Evolutionary conservation across 768 basidiomycete genomes (phyloP).

Genomic region (Cyclocybe cylindracea): DNA sequence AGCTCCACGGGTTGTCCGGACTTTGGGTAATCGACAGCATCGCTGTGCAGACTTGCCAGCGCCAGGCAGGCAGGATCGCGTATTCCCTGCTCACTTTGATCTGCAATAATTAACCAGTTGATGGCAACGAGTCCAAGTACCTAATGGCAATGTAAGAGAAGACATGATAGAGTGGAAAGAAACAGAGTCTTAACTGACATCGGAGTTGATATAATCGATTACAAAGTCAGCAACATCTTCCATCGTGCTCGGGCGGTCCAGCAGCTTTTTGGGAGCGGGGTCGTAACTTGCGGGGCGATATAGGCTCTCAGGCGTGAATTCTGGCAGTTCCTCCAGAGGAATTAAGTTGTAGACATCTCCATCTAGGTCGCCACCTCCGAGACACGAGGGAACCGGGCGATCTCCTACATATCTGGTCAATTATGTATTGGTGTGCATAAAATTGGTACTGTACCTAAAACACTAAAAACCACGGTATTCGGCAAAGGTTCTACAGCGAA

Average conservation of each 20-base stretch:
- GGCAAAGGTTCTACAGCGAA: conserved; percentile 50
- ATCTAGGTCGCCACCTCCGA: conserved; percentile 73
- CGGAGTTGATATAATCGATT: conserved; percentile 66
- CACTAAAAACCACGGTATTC: conserved; percentile 71
- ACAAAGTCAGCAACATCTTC: conserved; percentile 70
- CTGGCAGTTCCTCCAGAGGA: conserved; percentile 38
- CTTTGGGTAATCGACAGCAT: conserved; percentile 71
- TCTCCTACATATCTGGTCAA: conserved; percentile 37
- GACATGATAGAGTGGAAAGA: neutral
- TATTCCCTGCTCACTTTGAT: conserved; percentile 48
- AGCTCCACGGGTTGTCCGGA: conserved; percentile 47
- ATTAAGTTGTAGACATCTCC: conserved; percentile 62
- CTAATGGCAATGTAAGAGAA: conserved; percentile 24
- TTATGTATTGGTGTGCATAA: neutral
- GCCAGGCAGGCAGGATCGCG: conserved; percentile 51
- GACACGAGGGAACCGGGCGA: conserved; percentile 60
- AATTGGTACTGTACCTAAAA: conserved; percentile 39
- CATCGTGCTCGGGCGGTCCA: conserved; percentile 55
- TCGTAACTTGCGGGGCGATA: conserved; percentile 48
- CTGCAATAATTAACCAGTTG: conserved; percentile 68
- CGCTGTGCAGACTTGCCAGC: conserved; percentile 58
- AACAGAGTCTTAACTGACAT: conserved; percentile 38
- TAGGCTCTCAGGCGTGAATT: conserved; percentile 26
- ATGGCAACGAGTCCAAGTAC: conserved; percentile 62
- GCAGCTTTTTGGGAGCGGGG: conserved; percentile 43